These are phyloP conservation scores for Vitrella brassicaformis DNA, from an alignment of 73 alveolate genomes.

Conservation along the genomic window DNA sequence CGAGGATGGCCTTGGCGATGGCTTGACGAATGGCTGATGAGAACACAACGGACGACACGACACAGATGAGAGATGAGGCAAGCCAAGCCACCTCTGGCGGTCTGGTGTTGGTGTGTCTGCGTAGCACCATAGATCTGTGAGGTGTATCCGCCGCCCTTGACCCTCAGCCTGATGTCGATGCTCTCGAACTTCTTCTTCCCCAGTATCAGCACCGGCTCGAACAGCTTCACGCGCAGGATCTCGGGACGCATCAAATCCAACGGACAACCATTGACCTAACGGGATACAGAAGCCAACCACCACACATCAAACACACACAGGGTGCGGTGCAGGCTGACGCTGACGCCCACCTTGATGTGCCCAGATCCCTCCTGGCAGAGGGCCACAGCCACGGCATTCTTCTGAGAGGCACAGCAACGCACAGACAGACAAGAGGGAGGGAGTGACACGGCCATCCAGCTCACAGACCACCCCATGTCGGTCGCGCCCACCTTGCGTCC, in stretches of 20 bases:
- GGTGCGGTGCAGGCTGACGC: too few relatives aligned
- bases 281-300: not conserved
- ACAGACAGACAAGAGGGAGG: slow-evolving; percentile 2
- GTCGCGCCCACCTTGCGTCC: not conserved
- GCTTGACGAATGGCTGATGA: slow-evolving; percentile 46
- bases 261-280: slow-evolving; percentile 81
- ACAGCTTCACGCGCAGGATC: slow-evolving; percentile 77
- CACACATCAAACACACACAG: slow-evolving; percentile 42
- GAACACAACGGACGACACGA: too few relatives aligned
- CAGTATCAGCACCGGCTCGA: slow-evolving; percentile 83
- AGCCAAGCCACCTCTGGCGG: not conserved
- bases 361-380: slow-evolving; percentile 71
- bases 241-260: slow-evolving; percentile 83
- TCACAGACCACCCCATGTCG: not conserved
- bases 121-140: slow-evolving; percentile 66
- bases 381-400: slow-evolving; percentile 85
- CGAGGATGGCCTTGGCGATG: slow-evolving; percentile 87
- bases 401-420: slow-evolving; percentile 77
- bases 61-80: not conserved
- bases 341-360: slow-evolving; percentile 54
- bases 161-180: slow-evolving; percentile 84
- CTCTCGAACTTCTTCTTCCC: slow-evolving; percentile 71
- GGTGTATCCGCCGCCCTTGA: slow-evolving; percentile 86
- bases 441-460: not conserved
- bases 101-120: not conserved